Conservation (phyloP, 2,329 filamentous ascomycete genomes). For the Hypoxylon sp. region DNA sequence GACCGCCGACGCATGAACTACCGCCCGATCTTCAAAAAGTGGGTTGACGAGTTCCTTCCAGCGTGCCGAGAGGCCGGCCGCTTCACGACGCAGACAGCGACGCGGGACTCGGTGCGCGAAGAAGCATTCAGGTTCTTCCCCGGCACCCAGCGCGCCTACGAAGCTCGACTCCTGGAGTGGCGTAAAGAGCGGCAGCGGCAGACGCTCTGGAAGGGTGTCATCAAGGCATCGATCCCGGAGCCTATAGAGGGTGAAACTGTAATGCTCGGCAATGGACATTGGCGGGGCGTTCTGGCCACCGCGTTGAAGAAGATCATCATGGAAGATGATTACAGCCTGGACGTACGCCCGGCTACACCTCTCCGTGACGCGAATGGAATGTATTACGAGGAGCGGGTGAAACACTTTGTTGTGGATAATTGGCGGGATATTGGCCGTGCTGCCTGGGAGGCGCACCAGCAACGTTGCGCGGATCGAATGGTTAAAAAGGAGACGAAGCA, state of each 20-base stretch:
- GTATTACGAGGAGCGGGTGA: conserved; percentile 61
- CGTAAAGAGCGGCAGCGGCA: conserved; percentile 58
- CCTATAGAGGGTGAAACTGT: conserved; percentile 37
- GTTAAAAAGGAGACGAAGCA: neutral
- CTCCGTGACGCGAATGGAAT: conserved; percentile 58
- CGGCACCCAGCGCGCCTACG: conserved; percentile 61
- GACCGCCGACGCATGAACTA: conserved; percentile 70
- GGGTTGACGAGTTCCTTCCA: conserved; percentile 76
- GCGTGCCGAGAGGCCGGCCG: conserved; percentile 60
- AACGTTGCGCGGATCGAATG: conserved; percentile 23
- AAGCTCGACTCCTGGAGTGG: conserved; percentile 60
- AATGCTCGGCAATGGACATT: conserved; percentile 48
- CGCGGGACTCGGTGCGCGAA: conserved; percentile 63
- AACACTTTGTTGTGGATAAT: conserved; percentile 59
- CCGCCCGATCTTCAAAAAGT: conserved; percentile 71
- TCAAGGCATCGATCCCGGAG: conserved; percentile 57
- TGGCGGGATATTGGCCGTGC: conserved; percentile 58
- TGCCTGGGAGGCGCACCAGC: conserved; percentile 52
- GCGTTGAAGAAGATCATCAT: conserved; percentile 67
- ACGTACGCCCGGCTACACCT: conserved; percentile 47
- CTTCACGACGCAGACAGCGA: conserved; percentile 50
- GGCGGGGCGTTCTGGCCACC: conserved; percentile 57
- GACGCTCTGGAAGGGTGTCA: conserved; percentile 63
- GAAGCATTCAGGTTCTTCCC: conserved; percentile 69
- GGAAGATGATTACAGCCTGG: conserved; percentile 59